Evolutionary conservation across 1,284 basidiomycete genomes (phyloP).

Genomic region (Apiotrichum akiyoshidainum): DNA sequence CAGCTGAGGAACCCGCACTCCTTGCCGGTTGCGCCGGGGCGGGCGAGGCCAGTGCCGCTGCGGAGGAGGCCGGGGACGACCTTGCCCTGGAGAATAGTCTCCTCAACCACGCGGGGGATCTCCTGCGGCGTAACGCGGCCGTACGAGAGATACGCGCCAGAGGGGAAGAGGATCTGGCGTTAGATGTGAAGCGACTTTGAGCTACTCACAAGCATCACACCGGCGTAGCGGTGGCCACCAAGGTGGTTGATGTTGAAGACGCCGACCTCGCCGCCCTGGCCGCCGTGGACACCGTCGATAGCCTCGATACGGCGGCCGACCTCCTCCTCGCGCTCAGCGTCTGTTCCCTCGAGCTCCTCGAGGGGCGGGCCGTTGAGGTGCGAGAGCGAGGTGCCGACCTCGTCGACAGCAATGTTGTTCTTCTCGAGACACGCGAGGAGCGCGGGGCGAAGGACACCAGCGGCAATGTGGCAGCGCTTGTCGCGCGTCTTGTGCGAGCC

Average conservation of each 20-base stretch:
- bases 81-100: conserved; percentile 78
- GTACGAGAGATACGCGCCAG: conserved; percentile 81
- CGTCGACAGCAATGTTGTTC: conserved; percentile 46
- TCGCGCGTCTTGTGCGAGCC: conserved; percentile 89
- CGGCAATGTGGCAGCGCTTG: conserved; percentile 81
- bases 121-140: conserved; percentile 88
- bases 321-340: conserved; percentile 52
- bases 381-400: conserved; percentile 50
- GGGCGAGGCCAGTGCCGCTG: conserved; percentile 68
- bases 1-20: conserved; percentile 31
- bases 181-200: background rate
- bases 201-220: conserved; percentile 75
- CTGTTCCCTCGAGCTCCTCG: conserved; percentile 59
- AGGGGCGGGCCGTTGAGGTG: conserved; percentile 58
- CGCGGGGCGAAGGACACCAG: conserved; percentile 67
- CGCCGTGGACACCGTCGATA: conserved; percentile 50
- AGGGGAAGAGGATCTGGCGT: conserved; percentile 75
- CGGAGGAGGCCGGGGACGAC: conserved; percentile 77
- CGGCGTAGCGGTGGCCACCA: conserved; percentile 86
- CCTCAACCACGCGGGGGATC: conserved; percentile 76
- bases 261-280: conserved; percentile 59
- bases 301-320: conserved; percentile 55
- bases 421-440: conserved; percentile 38
- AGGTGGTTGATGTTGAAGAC: conserved; percentile 83
- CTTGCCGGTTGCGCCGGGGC: conserved; percentile 18